Evolutionary conservation across 225 moss, liverwort and hornwort species (phyloP).

Genomic region (Climacium dendroides): DNA sequence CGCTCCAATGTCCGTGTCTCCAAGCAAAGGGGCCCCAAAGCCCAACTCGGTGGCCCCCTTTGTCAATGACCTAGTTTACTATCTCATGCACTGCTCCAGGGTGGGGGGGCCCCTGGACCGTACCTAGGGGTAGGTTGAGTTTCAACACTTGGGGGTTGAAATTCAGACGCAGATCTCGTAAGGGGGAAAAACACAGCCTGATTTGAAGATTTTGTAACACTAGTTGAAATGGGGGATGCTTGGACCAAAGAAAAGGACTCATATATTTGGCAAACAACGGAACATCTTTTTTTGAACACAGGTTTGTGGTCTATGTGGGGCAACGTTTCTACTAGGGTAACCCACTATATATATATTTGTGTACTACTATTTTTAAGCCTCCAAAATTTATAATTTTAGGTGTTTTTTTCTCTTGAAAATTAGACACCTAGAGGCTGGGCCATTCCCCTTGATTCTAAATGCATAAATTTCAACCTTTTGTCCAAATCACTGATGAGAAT

Average conservation of each 20-base stretch:
- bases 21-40: background rate
- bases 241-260: background rate
- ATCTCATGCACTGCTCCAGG: background rate
- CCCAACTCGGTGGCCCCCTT: background rate
- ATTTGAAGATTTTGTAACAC: background rate
- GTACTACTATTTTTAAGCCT: background rate
- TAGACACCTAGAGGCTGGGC: background rate
- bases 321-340: background rate
- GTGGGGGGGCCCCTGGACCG: background rate
- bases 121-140: background rate
- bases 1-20: background rate
- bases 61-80: background rate
- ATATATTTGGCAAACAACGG: background rate
- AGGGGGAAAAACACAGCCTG: fast-evolving
- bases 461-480: too few relatives aligned
- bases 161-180: background rate
- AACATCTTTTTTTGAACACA: fast-evolving
- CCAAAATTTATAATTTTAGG: background rate
- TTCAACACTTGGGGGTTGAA: background rate
- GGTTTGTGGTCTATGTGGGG: background rate
- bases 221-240: background rate
- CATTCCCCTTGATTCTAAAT: too few relatives aligned
- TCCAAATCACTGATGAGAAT: too few relatives aligned
- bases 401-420: background rate
- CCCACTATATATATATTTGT: background rate